A percentile compares a stretch with the other conserved stretches of the same genome.
Evolutionary conservation across 2,329 filamentous ascomycete genomes (phyloP).

Genomic region (Colletotrichum musicola): DNA sequence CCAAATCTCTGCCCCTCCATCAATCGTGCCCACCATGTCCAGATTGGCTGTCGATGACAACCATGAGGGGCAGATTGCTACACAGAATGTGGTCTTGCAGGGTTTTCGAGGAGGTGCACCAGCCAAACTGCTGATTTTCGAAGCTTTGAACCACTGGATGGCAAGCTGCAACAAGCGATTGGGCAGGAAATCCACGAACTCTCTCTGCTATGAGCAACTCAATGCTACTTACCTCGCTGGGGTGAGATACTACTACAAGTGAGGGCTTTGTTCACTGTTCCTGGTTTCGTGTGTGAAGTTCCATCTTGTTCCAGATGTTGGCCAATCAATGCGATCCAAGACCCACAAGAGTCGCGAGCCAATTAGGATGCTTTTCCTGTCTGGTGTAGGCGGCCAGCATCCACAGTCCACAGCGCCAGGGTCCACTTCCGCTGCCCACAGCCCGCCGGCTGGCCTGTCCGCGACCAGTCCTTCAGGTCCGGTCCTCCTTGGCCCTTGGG

Average conservation of each 20-base stretch:
- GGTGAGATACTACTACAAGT: too few relatives aligned
- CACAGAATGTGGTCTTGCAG: too few relatives aligned
- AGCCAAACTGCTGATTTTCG: too few relatives aligned
- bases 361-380: slow-evolving; percentile 6
- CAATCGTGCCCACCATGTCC: not conserved
- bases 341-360: not conserved
- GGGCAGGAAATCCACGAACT: too few relatives aligned
- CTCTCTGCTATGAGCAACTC: too few relatives aligned
- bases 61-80: slow-evolving; percentile 25
- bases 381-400: slow-evolving; percentile 2
- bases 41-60: slow-evolving; percentile 23
- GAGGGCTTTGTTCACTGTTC: too few relatives aligned
- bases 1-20: not conserved
- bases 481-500: too few relatives aligned
- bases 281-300: slow-evolving; percentile 40
- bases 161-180: too few relatives aligned
- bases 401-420: slow-evolving; percentile 13
- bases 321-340: slow-evolving; percentile 34
- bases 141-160: too few relatives aligned
- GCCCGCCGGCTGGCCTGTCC: slow-evolving; percentile 19
- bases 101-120: too few relatives aligned
- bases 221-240: too few relatives aligned
- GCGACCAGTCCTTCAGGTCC: not conserved
- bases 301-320: slow-evolving; percentile 38
- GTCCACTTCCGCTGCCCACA: slow-evolving; percentile 23